A percentile compares a stretch with the other conserved stretches of the same genome.
These are phyloP conservation scores for Lophiostoma macrostomum DNA, from an alignment of 495 filamentous ascomycete species.

Conservation along the genomic window DNA sequence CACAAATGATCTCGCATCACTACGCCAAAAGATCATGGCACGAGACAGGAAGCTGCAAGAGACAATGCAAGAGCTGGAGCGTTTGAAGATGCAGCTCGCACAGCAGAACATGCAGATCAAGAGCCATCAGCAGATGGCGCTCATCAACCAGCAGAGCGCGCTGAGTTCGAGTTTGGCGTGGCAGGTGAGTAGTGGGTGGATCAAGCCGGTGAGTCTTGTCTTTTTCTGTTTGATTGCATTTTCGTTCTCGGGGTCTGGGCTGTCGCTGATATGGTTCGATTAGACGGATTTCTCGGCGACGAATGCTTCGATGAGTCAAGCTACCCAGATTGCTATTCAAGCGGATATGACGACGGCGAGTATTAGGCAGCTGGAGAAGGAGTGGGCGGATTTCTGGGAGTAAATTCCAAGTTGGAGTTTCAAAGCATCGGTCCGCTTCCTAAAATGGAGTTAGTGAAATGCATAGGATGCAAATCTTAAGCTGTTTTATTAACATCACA, in stretches of 20 bases:
- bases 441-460: too few relatives aligned
- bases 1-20: not conserved
- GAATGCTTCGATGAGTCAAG: not conserved
- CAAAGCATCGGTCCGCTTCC: too few relatives aligned
- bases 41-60: not conserved
- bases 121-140: not conserved
- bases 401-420: too few relatives aligned
- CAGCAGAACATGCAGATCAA: not conserved
- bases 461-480: too few relatives aligned
- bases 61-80: not conserved
- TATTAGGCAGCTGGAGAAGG: not conserved
- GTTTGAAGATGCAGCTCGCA: not conserved
- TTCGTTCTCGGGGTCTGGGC: too few relatives aligned
- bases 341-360: not conserved
- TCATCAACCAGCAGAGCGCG: not conserved
- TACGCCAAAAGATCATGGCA: not conserved
- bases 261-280: too few relatives aligned
- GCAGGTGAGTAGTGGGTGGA: not conserved
- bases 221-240: not conserved
- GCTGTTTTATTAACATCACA: too few relatives aligned
- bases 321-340: not conserved
- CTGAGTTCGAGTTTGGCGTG: not conserved
- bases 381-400: conserved; percentile 5
- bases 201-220: not conserved
- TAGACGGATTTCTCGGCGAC: not conserved